Base-by-base conservation (phyloP, 2,329 filamentous ascomycete genomes). In the Ophiostoma perfectum region DNA sequence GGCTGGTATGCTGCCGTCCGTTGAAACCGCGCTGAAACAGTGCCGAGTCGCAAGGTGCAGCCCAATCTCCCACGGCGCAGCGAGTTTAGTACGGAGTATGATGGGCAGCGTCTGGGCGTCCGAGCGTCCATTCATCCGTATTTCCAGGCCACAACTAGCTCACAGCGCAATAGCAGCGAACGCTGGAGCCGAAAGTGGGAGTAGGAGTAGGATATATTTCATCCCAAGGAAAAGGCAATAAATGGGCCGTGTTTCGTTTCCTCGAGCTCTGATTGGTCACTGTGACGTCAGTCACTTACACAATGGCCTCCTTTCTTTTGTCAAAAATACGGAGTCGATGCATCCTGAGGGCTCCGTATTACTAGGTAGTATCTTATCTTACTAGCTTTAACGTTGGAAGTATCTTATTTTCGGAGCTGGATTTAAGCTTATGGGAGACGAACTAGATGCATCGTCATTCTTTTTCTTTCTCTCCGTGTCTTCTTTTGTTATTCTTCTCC, bases 1-100 rank as follows among this genome's bases (percentile, higher is more conserved):
- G 60, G 60, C 60, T 63, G 3, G 12, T 2, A 8, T 42, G 60
- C 39, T 42, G 60, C 60, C 60, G 60, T 55, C 27, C 38, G 45
- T 16, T 60, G 72, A 74, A 74, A 74, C 73, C 63, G 63, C 42
- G 47, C 70, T 74, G 73, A 74, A 72, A 74, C 73, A 68, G 66
- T 52, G 67, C 68, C 70, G 69, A 65, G 73, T 71, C 67, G 58
- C 69, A 72, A 67, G 62, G 52, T 12, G 4, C 58, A n/a, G 5
- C 39, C 27, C n/a, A 47, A 16, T 16, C 45, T 47, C 42, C 27
- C 27, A 27, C 27, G 27, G 2, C 27, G 27, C 27, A 27, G 27
- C 27, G 27, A 27, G 27, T 27, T 27, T 27, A 27, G 27, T 27
- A 27, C 27, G 27, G 27, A 27, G 27, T 27, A 27, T 27, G 27